These are phyloP conservation scores for Saccharomycopsis crataegensis DNA, from an alignment of 1,139 yeast species.

Conservation along the genomic window DNA sequence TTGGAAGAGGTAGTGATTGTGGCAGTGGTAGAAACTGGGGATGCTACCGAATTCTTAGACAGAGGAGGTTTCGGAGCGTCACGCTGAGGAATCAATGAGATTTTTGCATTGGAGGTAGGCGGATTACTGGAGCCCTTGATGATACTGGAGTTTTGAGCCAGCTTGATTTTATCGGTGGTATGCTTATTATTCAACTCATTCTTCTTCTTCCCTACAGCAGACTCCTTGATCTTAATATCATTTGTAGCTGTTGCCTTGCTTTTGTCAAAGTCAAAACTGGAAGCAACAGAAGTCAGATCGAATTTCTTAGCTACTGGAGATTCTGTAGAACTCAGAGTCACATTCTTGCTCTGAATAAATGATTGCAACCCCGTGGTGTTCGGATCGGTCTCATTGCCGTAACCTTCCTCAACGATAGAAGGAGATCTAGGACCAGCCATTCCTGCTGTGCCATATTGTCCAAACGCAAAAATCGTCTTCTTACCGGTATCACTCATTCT, in stretches of 20 bases:
- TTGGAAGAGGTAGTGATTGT: not conserved
- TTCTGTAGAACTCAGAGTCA: not conserved
- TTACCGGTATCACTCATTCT: not conserved
- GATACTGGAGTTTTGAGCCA: conserved; percentile 22
- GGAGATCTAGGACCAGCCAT: too few species aligned
- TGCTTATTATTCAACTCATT: not conserved
- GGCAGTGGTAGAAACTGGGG: not conserved
- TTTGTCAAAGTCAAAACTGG: conserved; percentile 3
- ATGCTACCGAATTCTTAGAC: not conserved
- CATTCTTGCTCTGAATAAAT: too few species aligned
- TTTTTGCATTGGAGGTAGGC: too few species aligned
- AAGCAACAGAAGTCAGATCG: not conserved
- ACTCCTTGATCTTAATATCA: too few species aligned
- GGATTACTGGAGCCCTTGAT: too few species aligned
- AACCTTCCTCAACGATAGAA: too few species aligned
- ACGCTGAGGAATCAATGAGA: conserved; percentile 35
- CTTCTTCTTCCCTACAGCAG: not conserved
- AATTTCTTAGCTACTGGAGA: not conserved
- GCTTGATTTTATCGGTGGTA: not conserved
- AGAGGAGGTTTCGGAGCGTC: conserved; percentile 39
- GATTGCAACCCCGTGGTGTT: too few species aligned
- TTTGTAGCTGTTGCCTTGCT: not conserved
- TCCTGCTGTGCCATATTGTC: too few species aligned
- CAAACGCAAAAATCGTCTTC: too few species aligned
- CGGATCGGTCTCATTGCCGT: too few species aligned